Evolutionary conservation across 2,329 filamentous ascomycete species (phyloP).

Genomic region (Sarocladium strictum): DNA sequence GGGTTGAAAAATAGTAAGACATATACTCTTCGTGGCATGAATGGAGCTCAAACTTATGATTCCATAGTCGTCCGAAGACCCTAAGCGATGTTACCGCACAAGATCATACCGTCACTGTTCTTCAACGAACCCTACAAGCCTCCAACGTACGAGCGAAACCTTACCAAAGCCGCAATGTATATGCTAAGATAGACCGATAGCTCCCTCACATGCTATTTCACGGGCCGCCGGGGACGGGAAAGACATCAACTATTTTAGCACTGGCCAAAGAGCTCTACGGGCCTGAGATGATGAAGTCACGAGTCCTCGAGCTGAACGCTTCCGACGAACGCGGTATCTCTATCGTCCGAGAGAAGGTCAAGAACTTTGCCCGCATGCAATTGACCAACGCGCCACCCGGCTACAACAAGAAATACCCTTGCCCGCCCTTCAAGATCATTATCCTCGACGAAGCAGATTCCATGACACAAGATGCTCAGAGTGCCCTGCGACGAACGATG

Average conservation of each 20-base stretch:
- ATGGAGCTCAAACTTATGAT: neutral
- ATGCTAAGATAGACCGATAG: slow-evolving; percentile 29
- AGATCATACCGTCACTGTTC: slow-evolving; percentile 91
- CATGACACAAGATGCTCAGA: slow-evolving; percentile 98
- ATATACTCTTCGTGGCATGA: neutral
- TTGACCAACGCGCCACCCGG: slow-evolving; percentile 71
- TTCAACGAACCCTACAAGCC: slow-evolving; percentile 88
- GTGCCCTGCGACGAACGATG: slow-evolving; percentile 89
- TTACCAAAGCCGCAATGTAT: neutral
- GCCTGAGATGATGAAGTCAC: slow-evolving; percentile 83
- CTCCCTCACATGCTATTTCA: slow-evolving; percentile 99
- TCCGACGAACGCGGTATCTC: slow-evolving; percentile 97
- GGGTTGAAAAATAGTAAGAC: slow-evolving; percentile 96
- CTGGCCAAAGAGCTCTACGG: slow-evolving; percentile 97
- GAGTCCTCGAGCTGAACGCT: slow-evolving; percentile 98
- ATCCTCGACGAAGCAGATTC: slow-evolving; percentile 97
- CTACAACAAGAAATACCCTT: slow-evolving; percentile 71
- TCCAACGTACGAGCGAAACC: slow-evolving; percentile 60
- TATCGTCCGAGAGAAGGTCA: slow-evolving; percentile 96
- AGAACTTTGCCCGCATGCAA: slow-evolving; percentile 95
- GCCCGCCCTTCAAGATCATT: slow-evolving; percentile 98
- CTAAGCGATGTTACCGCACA: slow-evolving; percentile 94
- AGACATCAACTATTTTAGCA: slow-evolving; percentile 95
- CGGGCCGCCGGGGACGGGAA: slow-evolving; percentile 92
- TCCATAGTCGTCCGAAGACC: slow-evolving; percentile 76